A percentile compares a stretch with the other conserved stretches of the same genome.
phyloP scores from a whole-genome alignment of 331 rosid species.

The Malus hybrid region DNA sequence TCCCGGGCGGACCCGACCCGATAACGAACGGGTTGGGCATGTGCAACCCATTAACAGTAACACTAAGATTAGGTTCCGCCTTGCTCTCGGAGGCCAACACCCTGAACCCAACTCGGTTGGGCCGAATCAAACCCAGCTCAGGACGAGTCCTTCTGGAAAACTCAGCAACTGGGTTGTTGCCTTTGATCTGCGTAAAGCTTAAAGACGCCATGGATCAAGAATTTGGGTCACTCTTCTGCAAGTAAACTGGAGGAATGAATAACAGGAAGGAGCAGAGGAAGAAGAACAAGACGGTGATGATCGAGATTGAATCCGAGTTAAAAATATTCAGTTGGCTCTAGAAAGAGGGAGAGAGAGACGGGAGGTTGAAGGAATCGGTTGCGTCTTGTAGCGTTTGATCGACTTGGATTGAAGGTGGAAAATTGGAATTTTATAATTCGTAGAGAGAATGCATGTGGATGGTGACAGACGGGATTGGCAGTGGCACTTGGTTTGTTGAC shows the following conservation, averaged over 20 bases:
- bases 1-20: slow-evolving; percentile 97
- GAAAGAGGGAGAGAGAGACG: no score
- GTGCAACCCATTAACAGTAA: slow-evolving; percentile 68
- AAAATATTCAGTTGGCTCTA: neutral
- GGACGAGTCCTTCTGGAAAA: slow-evolving; percentile 30
- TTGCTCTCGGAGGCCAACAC: slow-evolving; percentile 52
- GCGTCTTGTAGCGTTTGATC: slow-evolving; percentile 11
- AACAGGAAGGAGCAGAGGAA: neutral
- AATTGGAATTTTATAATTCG: neutral
- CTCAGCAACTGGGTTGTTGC: slow-evolving; percentile 44
- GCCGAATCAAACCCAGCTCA: slow-evolving; percentile 22
- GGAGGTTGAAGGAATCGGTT: slow-evolving; percentile 20
- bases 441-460: neutral
- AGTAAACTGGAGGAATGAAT: neutral
- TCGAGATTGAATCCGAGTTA: slow-evolving; percentile 38
- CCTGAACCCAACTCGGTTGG: slow-evolving; percentile 51
- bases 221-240: neutral
- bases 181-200: slow-evolving; percentile 44
- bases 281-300: neutral
- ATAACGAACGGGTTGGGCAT: slow-evolving; percentile 96
- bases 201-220: slow-evolving; percentile 59
- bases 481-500: no score
- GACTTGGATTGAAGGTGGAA: neutral
- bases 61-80: slow-evolving; percentile 87
- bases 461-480: neutral